Evolutionary conservation across 495 filamentous ascomycete species (phyloP), one percentile per base, ranked within the genome.

Genomic region (Neurospora sp.): DNA sequence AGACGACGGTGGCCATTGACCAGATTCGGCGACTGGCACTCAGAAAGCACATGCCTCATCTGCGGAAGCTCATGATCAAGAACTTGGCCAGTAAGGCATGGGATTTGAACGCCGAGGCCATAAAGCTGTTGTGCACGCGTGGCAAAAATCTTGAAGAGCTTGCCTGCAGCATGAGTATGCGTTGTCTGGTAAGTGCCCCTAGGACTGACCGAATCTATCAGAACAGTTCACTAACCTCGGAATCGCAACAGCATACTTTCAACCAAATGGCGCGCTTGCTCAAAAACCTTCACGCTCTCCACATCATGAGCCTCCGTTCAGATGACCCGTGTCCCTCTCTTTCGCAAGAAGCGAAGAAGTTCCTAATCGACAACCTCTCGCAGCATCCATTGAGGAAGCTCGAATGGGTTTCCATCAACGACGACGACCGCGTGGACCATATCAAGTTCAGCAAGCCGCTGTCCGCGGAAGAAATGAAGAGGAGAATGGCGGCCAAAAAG

Each of bases 81-180:
- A 85, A 87, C 73, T 80, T 86, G 42, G 76, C 82, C 22, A 83
- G 84, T 69, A 75, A 76, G 22, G 73, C 76, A 6, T 91, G 89
- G 89, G 88, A 89, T 74, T 41, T 87, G 5, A 80, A 90, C 70
- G 76, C 82, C 10, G 84, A 86, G 76, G 80, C 86, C 8, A 78
- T 87, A 17, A 73, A 80, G 73, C 74, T 87, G 4, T 76, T 90
- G 8, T 85, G 86, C 70, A 76, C 73, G n/a, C 77, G 75, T 40
- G 89, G 83, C 8, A 81, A 74, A 42, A 72, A 78, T 7, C 74
- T 91, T 17, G 78, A 85, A 70, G 89, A 91, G 77, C 76, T 91
- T 61, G 84, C 85, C 38, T 80, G 84, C 69, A 85, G 80, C 72
- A 82, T 89, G 79, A 84, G 82, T 68, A 83, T 85, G 68, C 74